phyloP scores from a whole-genome alignment of 2,329 filamentous ascomycete species.

The Parastagonospora avenae region DNA sequence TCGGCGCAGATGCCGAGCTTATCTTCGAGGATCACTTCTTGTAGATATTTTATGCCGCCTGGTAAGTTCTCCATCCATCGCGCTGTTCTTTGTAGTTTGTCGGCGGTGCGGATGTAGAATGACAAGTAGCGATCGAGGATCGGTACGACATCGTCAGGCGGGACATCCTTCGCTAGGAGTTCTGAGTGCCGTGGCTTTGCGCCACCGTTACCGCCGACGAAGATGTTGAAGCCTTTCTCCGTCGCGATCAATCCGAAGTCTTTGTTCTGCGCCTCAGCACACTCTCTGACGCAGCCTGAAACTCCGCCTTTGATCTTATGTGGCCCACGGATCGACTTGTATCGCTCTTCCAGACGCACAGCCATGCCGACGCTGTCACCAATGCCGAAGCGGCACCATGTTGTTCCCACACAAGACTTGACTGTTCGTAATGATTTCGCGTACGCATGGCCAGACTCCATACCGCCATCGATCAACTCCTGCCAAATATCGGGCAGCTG shows the following conservation, averaged over 20 bases:
- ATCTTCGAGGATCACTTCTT: constrained; percentile 82
- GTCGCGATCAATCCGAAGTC: constrained; percentile 93
- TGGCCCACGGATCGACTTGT: constrained; percentile 86
- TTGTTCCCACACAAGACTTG: constrained; percentile 89
- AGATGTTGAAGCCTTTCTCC: constrained; percentile 92
- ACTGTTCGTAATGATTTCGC: constrained; percentile 87
- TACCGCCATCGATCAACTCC: constrained; percentile 77
- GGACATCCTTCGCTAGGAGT: constrained; percentile 83
- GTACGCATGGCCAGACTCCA: constrained; percentile 91
- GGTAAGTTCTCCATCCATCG: constrained; percentile 85
- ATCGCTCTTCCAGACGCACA: constrained; percentile 83
- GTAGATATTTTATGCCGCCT: constrained; percentile 81
- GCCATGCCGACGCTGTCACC: constrained; percentile 92
- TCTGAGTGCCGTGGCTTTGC: constrained; percentile 83
- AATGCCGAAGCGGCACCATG: constrained; percentile 88
- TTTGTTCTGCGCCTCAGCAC: constrained; percentile 90
- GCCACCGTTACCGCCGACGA: constrained; percentile 86
- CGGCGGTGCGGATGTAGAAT: constrained; percentile 92
- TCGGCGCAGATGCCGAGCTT: constrained; percentile 83
- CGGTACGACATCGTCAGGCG: constrained; percentile 78
- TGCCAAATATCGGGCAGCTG: constrained; percentile 84
- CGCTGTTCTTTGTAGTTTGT: constrained; percentile 86
- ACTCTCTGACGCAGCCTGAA: constrained; percentile 89
- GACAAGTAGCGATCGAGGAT: constrained; percentile 88
- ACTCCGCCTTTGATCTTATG: constrained; percentile 94